Evolutionary conservation across 1,284 basidiomycete species (phyloP), one percentile per base, ranked within the genome.

Genomic region (Entoloma clypeatum): DNA sequence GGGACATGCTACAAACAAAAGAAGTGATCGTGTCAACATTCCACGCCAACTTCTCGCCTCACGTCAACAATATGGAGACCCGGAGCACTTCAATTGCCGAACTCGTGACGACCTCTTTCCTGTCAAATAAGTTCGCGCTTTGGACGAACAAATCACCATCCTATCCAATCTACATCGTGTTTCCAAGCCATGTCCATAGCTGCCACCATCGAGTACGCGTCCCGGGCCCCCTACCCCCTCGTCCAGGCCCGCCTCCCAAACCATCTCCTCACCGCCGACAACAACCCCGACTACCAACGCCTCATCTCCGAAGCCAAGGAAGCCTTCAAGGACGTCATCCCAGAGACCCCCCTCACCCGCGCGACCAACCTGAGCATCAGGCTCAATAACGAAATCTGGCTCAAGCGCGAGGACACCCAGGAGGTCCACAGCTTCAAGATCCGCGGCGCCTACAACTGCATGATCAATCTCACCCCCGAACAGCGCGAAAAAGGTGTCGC

Each of bases 371-470:
- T 99, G 16, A 95, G 91, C 49, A 67, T 84, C 46, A 81, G 86
- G 48, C 72, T 97, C 1, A 96, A 96, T 2, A 94, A 92, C 60
- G 79, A 94, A 56, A 87, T 99, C 62, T 92, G 87, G 77, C 77
- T 99, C 47, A 99, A 99, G 67, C 78, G 92, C 22, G 92, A 95
- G 61, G 92, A 95, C 58, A 72, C 93, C 5, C 96, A 99, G 47
- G 92, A 97, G 51, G 96, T 99, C n/a, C 99, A 99, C 64, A 92
- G 88, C 60, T 99, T 99, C 82, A 99, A 99, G 62, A 92, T 96
- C 42, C 75, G 96, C 5, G 96, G 96, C 17, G 96, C 96, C 13
- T 99, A 96, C 74, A 99, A 99, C 67, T 91, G 97, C 63, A 99
- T 99, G 96, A 90, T 91, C 5, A 80, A 79, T 63, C 70, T 99